Percentiles rank a stretch among this genome's conserved stretches.
phyloP scores from a whole-genome alignment of 2,329 filamentous ascomycete genomes.

The Sporothrix globosa region DNA sequence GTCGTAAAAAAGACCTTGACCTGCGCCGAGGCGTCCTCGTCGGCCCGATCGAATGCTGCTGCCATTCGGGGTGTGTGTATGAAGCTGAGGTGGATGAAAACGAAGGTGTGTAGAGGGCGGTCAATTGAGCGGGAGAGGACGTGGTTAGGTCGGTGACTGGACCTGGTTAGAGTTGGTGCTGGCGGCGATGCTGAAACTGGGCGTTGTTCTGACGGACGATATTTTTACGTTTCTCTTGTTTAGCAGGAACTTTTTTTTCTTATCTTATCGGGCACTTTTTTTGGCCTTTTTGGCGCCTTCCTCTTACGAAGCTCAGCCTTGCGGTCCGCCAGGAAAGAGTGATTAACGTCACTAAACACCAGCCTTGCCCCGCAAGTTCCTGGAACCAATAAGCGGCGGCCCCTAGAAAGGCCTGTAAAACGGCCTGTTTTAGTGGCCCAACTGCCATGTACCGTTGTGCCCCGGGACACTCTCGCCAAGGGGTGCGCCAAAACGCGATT shows the following conservation, averaged over 20 bases:
- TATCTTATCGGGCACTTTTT: constrained; percentile 33
- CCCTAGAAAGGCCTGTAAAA: constrained; percentile 5
- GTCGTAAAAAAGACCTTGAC: constrained; percentile 71
- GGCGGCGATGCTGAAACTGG: neutral
- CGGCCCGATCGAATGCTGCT: constrained; percentile 27
- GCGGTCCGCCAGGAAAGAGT: constrained; percentile 24
- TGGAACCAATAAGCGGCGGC: constrained; percentile 24
- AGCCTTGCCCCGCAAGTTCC: constrained; percentile 35
- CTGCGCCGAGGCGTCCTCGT: constrained; percentile 50
- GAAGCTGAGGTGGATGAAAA: neutral
- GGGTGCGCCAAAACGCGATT: constrained; percentile 26
- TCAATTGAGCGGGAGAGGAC: neutral
- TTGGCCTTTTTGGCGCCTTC: neutral
- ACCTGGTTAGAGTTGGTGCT: neutral
- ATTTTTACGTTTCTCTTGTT: constrained; percentile 26
- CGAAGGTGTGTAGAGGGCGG: neutral
- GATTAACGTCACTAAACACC: neutral
- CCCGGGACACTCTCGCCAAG: neutral
- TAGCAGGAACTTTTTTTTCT: constrained; percentile 34
- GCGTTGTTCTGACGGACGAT: constrained; percentile 23
- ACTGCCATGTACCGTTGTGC: neutral
- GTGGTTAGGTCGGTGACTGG: neutral
- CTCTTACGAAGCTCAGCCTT: constrained; percentile 27
- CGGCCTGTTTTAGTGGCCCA: neutral
- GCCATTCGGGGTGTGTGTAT: constrained; percentile 1